Evolutionary conservation across 2,329 filamentous ascomycete genomes (phyloP).

Genomic region (Rutstroemia sp.): DNA sequence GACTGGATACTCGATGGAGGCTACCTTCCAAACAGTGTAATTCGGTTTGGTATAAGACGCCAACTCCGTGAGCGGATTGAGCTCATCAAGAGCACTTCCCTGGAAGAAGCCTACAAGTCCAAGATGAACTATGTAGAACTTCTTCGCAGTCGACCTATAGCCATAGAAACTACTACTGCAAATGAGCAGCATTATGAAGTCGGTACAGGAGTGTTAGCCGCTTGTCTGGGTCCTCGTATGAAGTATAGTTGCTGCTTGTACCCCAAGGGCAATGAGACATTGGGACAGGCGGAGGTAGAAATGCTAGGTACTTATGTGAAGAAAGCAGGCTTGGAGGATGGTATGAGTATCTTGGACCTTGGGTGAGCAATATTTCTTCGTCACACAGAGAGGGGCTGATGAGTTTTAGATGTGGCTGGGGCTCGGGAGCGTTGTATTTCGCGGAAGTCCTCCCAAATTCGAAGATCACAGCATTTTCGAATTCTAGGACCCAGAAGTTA

Average conservation of each 20-base stretch:
- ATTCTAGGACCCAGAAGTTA: conserved; percentile 60
- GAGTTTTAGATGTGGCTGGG: conserved; percentile 55
- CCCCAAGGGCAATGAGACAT: conserved; percentile 51
- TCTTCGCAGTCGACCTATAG: conserved; percentile 55
- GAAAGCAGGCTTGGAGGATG: conserved; percentile 38
- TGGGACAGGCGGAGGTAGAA: conserved; percentile 57
- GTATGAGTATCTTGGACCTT: conserved; percentile 29
- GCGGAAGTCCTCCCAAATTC: conserved; percentile 57
- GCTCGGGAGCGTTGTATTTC: conserved; percentile 56
- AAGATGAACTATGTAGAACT: conserved; percentile 58
- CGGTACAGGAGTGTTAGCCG: conserved; percentile 53
- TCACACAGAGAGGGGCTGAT: neutral
- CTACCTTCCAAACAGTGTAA: conserved; percentile 54
- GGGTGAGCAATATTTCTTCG: conserved; percentile 11
- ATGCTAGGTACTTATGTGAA: conserved; percentile 59
- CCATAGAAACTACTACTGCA: conserved; percentile 57
- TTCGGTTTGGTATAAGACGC: conserved; percentile 58
- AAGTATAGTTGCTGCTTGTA: conserved; percentile 67
- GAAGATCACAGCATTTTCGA: conserved; percentile 59
- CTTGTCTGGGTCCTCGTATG: conserved; percentile 60
- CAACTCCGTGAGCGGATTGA: conserved; percentile 54
- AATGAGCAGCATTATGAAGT: conserved; percentile 70
- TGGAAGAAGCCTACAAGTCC: conserved; percentile 44
- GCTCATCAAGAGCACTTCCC: conserved; percentile 45
- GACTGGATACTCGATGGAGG: conserved; percentile 57